A percentile compares a stretch with the other conserved stretches of the same genome.
Evolutionary conservation across 1,284 basidiomycete genomes (phyloP).

Genomic region (Flammula alnicola): DNA sequence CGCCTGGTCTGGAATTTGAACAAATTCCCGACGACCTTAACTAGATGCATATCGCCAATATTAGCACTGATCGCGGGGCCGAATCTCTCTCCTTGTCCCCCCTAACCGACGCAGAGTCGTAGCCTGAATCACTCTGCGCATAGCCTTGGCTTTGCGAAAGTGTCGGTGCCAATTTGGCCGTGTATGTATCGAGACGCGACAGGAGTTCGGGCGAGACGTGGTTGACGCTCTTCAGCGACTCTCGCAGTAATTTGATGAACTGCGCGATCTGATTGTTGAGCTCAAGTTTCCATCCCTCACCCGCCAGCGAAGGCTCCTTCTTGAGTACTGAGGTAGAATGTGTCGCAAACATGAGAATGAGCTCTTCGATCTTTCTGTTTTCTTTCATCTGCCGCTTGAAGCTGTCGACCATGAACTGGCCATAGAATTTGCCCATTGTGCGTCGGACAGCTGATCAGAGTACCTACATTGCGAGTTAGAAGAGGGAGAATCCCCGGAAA

Average conservation of each 20-base stretch:
- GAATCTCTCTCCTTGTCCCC: conserved; percentile 58
- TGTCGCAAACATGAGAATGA: conserved; percentile 95
- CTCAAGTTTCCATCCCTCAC: conserved; percentile 91
- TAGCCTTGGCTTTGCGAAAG: conserved; percentile 29
- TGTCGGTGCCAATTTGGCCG: conserved; percentile 74
- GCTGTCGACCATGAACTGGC: conserved; percentile 81
- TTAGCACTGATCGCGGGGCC: conserved; percentile 48
- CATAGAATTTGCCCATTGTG: conserved; percentile 91
- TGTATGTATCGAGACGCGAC: conserved; percentile 82
- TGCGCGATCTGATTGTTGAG: conserved; percentile 89
- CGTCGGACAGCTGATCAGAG: conserved; percentile 83
- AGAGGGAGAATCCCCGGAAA: conserved; percentile 1
- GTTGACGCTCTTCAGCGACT: conserved; percentile 73
- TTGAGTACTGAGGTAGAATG: conserved; percentile 84
- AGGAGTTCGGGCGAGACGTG: conserved; percentile 86
- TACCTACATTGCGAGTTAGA: conserved; percentile 55
- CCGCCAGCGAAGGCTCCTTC: conserved; percentile 79
- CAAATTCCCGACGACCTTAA: conserved; percentile 70
- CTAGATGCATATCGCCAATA: conserved; percentile 77
- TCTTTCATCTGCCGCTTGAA: conserved; percentile 93
- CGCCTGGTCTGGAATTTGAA: conserved; percentile 77
- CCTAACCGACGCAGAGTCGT: conserved; percentile 65
- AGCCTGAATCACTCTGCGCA: conserved; percentile 62
- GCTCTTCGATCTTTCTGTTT: conserved; percentile 95
- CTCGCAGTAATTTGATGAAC: conserved; percentile 86